Conservation (phyloP, 257 asterid genomes). For the Rhazya stricta region DNA sequence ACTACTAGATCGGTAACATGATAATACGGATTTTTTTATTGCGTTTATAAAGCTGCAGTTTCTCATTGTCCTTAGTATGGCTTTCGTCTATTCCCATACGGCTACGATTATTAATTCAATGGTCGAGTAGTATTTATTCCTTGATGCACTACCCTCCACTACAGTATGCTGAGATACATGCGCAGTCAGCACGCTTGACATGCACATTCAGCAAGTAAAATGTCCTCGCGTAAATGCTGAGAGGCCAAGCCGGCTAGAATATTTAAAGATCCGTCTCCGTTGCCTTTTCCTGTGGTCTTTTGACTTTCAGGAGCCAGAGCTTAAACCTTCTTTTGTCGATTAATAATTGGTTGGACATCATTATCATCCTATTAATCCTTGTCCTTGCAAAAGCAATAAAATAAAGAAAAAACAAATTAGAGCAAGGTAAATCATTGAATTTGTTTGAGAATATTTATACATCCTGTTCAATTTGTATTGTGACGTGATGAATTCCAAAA, state of each 20-base stretch:
- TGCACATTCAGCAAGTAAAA: neutral
- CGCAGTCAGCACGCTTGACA: too few relatives aligned
- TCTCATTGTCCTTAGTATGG: too few relatives aligned
- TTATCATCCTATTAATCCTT: neutral
- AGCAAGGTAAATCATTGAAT: neutral
- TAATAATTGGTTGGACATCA: neutral
- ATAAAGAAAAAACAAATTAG: neutral
- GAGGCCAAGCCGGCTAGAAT: neutral
- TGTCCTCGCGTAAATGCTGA: too few relatives aligned
- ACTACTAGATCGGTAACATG: neutral
- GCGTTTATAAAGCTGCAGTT: too few relatives aligned
- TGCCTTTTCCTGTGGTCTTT: neutral
- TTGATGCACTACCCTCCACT: neutral
- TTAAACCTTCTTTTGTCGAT: neutral
- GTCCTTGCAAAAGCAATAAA: neutral
- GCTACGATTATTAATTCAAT: too few relatives aligned
- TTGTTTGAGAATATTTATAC: conserved; percentile 1
- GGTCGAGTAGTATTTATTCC: neutral
- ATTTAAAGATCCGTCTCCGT: neutral
- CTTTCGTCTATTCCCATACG: neutral
- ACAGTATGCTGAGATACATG: neutral
- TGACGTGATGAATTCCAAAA: conserved; percentile 59
- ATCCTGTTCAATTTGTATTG: conserved; percentile 59
- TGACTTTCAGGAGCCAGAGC: neutral
- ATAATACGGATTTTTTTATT: neutral